Evolutionary conservation across 106 monocot genomes (phyloP), one percentile per base, ranked within the genome.

Genomic region (Allium cepa): DNA sequence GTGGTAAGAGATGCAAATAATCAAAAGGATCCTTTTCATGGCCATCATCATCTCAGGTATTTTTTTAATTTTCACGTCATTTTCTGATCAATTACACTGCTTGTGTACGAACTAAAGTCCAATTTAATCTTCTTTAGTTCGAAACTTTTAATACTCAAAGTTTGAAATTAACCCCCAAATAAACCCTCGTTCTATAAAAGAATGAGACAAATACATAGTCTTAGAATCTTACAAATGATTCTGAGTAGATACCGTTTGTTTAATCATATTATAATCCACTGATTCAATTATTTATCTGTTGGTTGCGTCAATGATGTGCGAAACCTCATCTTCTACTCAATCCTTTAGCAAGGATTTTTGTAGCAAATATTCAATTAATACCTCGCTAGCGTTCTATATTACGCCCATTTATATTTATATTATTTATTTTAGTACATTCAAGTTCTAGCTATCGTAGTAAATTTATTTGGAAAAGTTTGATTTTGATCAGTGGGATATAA

Each of bases 241-340:
- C 3, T 13, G 28, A 56, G 55, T 56, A 56, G 53, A 69, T 56
- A 4, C 68, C 49, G 56, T 69, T n/a, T 16, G 9, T 16, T 45
- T 69, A 46, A 56, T 69, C 36, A 69, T 69, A 69, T 69, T 69
- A 28, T 69, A 67, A 67, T 69, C 68, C 55, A 46, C 68, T 69
- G 13, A 56, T n/a, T 69, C 46, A 14, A 53, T 56, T 68, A 56
- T n/a, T 56, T 56, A 69, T 56, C 45, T 8, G 36, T 11, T 46
- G 4, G 10, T 69, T 55, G 13, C 52, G 28, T 67, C 66, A 50
- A 50, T 50, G 16, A 49, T 17, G 36, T 17, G 48, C 4, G 49
- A 16, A 26, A 26, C 53, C 13, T 50, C 9, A 26, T 52, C 50
- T 67, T 67, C 26, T 49, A 67, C 18, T 52, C 14, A 53, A 67